Percentiles rank a stretch among this genome's conserved stretches.
Conservation (phyloP, 768 basidiomycete genomes). For the Exsudoporus frostii region DNA sequence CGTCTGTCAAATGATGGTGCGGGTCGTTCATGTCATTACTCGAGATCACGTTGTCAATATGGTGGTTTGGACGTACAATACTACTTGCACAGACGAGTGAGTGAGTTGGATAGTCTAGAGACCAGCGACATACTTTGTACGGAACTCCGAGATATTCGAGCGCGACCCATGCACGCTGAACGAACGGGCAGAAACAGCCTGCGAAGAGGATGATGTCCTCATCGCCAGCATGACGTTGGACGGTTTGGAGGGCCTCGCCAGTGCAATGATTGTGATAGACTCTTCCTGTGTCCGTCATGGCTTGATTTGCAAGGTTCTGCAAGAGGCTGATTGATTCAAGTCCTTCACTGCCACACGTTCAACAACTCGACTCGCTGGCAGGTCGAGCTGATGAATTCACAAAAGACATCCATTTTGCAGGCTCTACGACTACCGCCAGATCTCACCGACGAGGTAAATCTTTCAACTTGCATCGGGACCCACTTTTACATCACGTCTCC, state of each 20-base stretch:
- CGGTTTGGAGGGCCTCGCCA: conserved; percentile 55
- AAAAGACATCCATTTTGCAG: conserved; percentile 12
- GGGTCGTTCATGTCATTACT: not conserved
- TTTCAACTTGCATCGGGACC: not conserved
- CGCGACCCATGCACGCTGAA: conserved; percentile 76
- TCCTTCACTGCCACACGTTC: not conserved
- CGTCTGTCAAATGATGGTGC: conserved; percentile 56
- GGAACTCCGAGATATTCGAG: conserved; percentile 68
- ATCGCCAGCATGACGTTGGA: conserved; percentile 42
- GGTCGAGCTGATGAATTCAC: conserved; percentile 2
- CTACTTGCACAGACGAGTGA: conserved; percentile 15
- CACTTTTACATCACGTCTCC: not conserved
- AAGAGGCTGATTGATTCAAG: too few species aligned
- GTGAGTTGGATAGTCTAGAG: not conserved
- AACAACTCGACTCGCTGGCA: not conserved
- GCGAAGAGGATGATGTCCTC: conserved; percentile 66
- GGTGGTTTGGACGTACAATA: conserved; percentile 35
- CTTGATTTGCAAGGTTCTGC: not conserved
- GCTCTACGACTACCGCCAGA: conserved; percentile 18
- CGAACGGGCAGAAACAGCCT: conserved; percentile 78
- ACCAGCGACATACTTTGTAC: conserved; percentile 51
- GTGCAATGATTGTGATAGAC: conserved; percentile 41
- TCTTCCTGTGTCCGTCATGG: conserved; percentile 37
- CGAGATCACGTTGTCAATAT: not conserved
- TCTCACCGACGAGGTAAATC: conserved; percentile 24